Base-by-base conservation (phyloP, 2,329 filamentous ascomycete genomes). In the Hypoxylon sp. region DNA sequence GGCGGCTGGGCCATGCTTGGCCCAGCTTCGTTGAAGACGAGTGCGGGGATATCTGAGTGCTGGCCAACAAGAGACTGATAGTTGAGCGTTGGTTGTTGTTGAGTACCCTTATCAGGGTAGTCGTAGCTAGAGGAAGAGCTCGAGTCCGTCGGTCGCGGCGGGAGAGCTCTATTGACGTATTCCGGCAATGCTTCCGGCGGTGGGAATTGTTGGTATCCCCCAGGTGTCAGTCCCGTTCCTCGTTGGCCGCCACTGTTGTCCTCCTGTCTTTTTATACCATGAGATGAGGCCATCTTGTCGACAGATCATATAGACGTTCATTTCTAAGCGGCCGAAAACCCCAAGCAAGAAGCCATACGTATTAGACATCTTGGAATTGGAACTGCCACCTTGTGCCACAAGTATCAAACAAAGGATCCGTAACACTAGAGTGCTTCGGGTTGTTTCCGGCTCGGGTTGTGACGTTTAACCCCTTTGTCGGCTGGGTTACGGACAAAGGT, bases 131-230 rank as follows among this genome's bases (percentile, higher is more conserved):
- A 75, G 6, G 73, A 71, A 25, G 71, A 62, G 31, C 49, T 54
- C n/a, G 63, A 70, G 40, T 33, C 27, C 6, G 2, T 33, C 50
- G 58, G 71, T n/a, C 27, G 69, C 30, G 73, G 76, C 6, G 70
- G 72, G 17, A 73, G 71, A 22, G 71, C 66, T 40, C 65, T 62
- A 35, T 69, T 66, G 22, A 71, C 59, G 33, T 73, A 73, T 1
- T 68, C 59, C 6, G 71, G 64, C 37, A 73, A n/a, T 1, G 62
- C 69, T 13, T 46, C 42, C 25, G 71, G 71, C 6, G 69, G 71
- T 13, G 71, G 61, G 31, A 62, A 73, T 10, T 60, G 46, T 14
- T 54, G 63, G 0, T 48, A 6, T 20, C 31, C 50, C 59, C 27
- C 54, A 1, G 49, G 22, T 1, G 40, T 61, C 35, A 51, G 44